A percentile compares a stretch with the other conserved stretches of the same genome.
Evolutionary conservation across 495 filamentous ascomycete genomes (phyloP).

Genomic region (Penicillium cinerascens): DNA sequence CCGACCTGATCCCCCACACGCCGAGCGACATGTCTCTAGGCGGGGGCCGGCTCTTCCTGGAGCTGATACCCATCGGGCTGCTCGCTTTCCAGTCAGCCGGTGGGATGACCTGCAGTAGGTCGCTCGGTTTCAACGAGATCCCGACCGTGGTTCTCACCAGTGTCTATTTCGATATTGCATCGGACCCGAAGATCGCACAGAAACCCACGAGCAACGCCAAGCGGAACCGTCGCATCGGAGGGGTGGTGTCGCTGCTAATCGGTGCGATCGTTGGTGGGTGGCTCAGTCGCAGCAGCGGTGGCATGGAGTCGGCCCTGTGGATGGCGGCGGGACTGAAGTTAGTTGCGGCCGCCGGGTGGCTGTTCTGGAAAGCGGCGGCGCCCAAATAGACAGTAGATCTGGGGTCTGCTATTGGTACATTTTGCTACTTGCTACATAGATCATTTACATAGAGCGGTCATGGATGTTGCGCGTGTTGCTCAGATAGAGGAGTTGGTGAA

Average conservation of each 20-base stretch:
- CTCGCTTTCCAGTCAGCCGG: conserved; percentile 70
- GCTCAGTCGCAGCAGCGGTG: conserved; percentile 54
- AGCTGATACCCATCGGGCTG: conserved; percentile 57
- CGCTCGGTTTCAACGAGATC: conserved; percentile 64
- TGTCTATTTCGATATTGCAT: conserved; percentile 64
- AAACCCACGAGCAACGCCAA: conserved; percentile 54
- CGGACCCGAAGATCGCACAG: conserved; percentile 51
- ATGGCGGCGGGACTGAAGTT: conserved; percentile 56
- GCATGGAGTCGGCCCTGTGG: conserved; percentile 57
- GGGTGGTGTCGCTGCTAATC: conserved; percentile 53
- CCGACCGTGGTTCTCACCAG: conserved; percentile 72
- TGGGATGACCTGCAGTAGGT: conserved; percentile 61
- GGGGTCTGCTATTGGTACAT: neutral
- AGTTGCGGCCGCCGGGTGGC: conserved; percentile 38
- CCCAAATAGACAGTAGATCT: conserved; percentile 16
- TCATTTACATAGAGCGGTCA: neutral
- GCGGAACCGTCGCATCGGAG: conserved; percentile 58
- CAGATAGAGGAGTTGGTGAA: neutral
- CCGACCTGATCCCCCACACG: conserved; percentile 43
- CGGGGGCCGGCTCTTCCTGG: conserved; percentile 37
- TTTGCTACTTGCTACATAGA: neutral
- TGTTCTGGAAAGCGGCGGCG: conserved; percentile 37
- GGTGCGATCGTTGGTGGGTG: conserved; percentile 64
- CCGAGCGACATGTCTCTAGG: conserved; percentile 21
- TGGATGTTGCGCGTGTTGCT: neutral